A percentile compares a stretch with the other conserved stretches of the same genome.
phyloP scores from a whole-genome alignment of 352 stramenopile species.

The Globisporangium takayamanum region DNA sequence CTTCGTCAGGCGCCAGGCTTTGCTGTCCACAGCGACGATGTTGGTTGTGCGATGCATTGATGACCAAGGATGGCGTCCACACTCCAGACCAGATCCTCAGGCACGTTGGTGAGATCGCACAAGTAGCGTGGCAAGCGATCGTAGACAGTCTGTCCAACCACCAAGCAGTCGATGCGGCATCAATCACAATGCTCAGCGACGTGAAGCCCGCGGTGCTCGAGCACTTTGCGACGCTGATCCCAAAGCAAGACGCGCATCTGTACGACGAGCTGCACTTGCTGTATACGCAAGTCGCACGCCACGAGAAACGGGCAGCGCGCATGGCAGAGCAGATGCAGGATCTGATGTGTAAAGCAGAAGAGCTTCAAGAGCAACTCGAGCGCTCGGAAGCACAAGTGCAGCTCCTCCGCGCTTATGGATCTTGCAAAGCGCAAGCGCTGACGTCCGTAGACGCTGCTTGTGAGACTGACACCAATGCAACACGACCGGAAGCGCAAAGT shows the following conservation, averaged over 20 bases:
- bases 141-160: neutral
- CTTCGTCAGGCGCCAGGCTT: no score
- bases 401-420: neutral
- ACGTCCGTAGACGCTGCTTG: neutral
- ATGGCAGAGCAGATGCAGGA: slow-evolving; percentile 7
- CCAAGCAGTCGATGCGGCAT: neutral
- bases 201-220: slow-evolving; percentile 17
- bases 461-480: neutral
- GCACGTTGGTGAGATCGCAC: slow-evolving; percentile 16
- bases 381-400: neutral
- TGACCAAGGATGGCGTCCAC: neutral
- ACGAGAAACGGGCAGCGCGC: slow-evolving; percentile 2
- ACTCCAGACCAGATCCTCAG: slow-evolving; percentile 16
- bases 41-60: neutral
- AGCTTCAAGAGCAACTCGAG: slow-evolving; percentile 4
- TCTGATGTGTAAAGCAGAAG: slow-evolving; percentile 10
- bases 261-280: slow-evolving; percentile 29
- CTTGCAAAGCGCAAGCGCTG: neutral
- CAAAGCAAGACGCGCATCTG: slow-evolving; percentile 14
- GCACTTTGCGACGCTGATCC: slow-evolving; percentile 11
- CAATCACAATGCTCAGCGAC: slow-evolving; percentile 2
- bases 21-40: neutral
- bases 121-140: slow-evolving; percentile 17
- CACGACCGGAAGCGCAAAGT: neutral
- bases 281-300: slow-evolving; percentile 17